Evolutionary conservation across 2,329 filamentous ascomycete species (phyloP).

Genomic region (Arachnomyces sp.): DNA sequence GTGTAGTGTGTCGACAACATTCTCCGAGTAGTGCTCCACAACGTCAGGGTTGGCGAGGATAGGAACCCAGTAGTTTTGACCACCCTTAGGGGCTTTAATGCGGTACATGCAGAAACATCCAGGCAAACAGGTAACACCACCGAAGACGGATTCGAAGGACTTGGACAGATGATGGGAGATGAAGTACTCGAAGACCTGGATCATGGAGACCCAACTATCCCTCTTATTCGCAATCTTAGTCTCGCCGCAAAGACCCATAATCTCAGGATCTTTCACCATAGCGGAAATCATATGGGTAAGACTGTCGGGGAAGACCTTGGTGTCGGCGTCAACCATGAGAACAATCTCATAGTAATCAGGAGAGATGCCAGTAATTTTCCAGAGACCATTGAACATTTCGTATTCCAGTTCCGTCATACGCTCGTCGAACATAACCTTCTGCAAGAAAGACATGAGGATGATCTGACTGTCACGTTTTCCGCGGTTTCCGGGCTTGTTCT

Average conservation of each 20-base stretch:
- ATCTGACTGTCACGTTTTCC: slow-evolving; percentile 99
- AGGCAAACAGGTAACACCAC: slow-evolving; percentile 95
- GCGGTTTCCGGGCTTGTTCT: slow-evolving; percentile 87
- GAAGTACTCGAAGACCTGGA: slow-evolving; percentile 96
- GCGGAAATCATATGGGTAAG: slow-evolving; percentile 98
- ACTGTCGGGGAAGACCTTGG: slow-evolving; percentile 97
- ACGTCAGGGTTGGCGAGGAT: slow-evolving; percentile 97
- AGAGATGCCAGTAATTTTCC: slow-evolving; percentile 97
- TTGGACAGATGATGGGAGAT: slow-evolving; percentile 96
- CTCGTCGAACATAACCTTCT: slow-evolving; percentile 99
- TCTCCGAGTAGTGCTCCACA: slow-evolving; percentile 98
- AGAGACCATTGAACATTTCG: slow-evolving; percentile 98
- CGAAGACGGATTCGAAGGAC: slow-evolving; percentile 96
- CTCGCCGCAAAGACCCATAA: slow-evolving; percentile 98
- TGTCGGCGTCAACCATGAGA: slow-evolving; percentile 98
- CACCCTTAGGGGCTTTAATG: slow-evolving; percentile 97
- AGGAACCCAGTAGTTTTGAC: slow-evolving; percentile 98
- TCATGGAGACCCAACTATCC: slow-evolving; percentile 89
- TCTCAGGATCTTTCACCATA: slow-evolving; percentile 97
- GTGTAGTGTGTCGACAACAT: slow-evolving; percentile 95
- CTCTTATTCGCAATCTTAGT: slow-evolving; percentile 99
- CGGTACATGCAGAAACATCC: slow-evolving; percentile 99
- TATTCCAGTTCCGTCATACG: slow-evolving; percentile 99
- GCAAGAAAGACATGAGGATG: slow-evolving; percentile 97
- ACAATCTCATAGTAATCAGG: slow-evolving; percentile 97